Percentiles rank a stretch among this genome's conserved stretches.
These are phyloP conservation scores for Spathaspora hagerdaliae DNA, from an alignment of 805 yeast species.

Conservation along the genomic window DNA sequence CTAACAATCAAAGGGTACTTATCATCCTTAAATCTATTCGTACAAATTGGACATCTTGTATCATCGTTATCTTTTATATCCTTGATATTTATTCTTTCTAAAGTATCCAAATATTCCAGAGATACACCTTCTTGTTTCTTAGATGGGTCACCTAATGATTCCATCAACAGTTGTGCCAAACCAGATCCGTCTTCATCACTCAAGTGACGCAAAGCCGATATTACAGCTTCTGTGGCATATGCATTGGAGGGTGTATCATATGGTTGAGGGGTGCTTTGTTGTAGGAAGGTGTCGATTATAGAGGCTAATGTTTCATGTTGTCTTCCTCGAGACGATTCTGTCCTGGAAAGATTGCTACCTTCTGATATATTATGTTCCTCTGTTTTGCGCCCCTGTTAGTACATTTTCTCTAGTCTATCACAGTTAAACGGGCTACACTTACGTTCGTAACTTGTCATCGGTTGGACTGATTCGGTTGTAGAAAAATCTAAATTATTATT, in stretches of 20 bases:
- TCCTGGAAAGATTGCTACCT: conserved; percentile 3
- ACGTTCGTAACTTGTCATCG: conserved; percentile 45
- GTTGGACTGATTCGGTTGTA: neutral
- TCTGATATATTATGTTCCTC: conserved; percentile 35
- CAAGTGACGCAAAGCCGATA: conserved; percentile 27
- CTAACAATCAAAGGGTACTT: conserved; percentile 75
- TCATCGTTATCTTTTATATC: conserved; percentile 34
- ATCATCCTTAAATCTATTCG: conserved; percentile 66
- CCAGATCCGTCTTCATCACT: conserved; percentile 29
- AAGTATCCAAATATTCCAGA: conserved; percentile 66
- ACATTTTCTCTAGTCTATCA: neutral
- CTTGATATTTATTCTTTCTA: conserved; percentile 57
- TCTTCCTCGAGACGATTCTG: conserved; percentile 13
- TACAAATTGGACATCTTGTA: conserved; percentile 83
- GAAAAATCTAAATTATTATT: neutral
- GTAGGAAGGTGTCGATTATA: conserved; percentile 33
- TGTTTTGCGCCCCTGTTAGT: conserved; percentile 12
- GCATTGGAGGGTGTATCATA: conserved; percentile 1
- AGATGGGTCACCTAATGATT: neutral
- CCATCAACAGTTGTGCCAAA: conserved; percentile 9
- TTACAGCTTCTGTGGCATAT: conserved; percentile 17
- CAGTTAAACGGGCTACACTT: conserved; percentile 12
- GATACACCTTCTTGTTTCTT: conserved; percentile 49
- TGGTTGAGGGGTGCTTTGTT: conserved; percentile 7
- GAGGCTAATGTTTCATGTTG: conserved; percentile 28